Evolutionary conservation across 441 rosid species (phyloP), one percentile per base, ranked within the genome.

Genomic region (Daphne laureola): DNA sequence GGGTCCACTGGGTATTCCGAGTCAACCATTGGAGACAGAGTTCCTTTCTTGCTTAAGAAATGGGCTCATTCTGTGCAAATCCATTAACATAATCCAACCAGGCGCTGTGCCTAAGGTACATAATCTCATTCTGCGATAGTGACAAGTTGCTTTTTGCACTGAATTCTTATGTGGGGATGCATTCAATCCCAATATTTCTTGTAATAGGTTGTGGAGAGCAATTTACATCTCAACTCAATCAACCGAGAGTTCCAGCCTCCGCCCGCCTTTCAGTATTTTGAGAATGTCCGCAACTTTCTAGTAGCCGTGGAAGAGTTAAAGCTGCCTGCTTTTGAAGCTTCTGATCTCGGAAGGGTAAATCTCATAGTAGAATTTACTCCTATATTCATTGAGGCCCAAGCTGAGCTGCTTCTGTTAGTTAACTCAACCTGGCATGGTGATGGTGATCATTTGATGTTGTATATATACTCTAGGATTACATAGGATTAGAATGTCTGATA

Each of bases 241-340:
- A 71, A 58, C 52, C 65, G 85, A 38, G 92, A 89, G 58, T 71
- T 66, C 35, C 96, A 88, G 53, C 94, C 86, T 17, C 68, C 82
- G 50, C 77, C 75, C 3, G 98, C 97, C 31, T 92, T 78, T 68
- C 98, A 92, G 62, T 86, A 89, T 61, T 92, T 92, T 49, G 97
- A 92, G 74, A 92, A 92, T 62, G 92, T 86, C 8, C 62, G 80
- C 54, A 92, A 92, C 68, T 89, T 92, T 75, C 74, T 92, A 44
- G 81, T 89, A 60, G 92, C 97, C 13, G 59, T 92, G 26, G 77
- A 89, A 55, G 90, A 81, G 51, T 71, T 92, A 63, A 92, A 80
- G 65, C 78, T 92, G 55, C 87, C 96, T 17, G 88, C 88, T 52
- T 92, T 92, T 62, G 92, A 86, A 81, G 97, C 98, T 73, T 84